Base-by-base conservation (phyloP, 192 early-diverging fungal genomes). In the Backusella mclennaniae region DNA sequence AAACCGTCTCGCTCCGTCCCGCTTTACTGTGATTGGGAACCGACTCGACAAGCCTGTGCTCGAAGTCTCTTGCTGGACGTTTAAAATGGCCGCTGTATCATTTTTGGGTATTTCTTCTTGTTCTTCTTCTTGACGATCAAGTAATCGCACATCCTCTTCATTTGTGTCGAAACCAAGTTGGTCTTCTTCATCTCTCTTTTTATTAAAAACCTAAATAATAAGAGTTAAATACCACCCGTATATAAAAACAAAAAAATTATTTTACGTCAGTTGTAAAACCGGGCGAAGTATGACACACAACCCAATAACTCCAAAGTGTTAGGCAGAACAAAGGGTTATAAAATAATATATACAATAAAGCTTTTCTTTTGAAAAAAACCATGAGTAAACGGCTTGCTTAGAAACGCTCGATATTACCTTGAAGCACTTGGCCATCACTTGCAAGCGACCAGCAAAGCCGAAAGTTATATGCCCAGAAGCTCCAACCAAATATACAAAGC, bases 1-100 rank as follows among this genome's bases (percentile, higher is more conserved):
- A 36, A 74, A 83, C n/a, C 82, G 69, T 44, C 17, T 53, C 7
- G 66, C 67, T 12, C 82, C 82, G 69, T 77, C 73, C 35, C 78
- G 42, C 66, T 83, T 83, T 0, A 83, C 82, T 23, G 71, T 71
- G 46, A 77, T 53, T n/a, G 67, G 56, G 9, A 19, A 4, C 7
- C 14, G 67, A 26, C 2, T n/a, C 35, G 42, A 17, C 11, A n/a
- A 35, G 12, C 29, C 41, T 12, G 19, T 31, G 14, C 38, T 73
- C 1, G 31, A 69, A 23, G 33, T 21, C 2, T 42, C 23, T 44
- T 66, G 69, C n/a, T 69, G 46, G 19, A 33, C 11, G 36, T 31
- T 35, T 56, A 67, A 41, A 67, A 73, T 66, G 38, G 46, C 67
- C 9, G 23, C 68, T 35, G 39, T 42, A 23, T 35, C 41, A 15